Percentiles rank a stretch among this genome's conserved stretches.
Conservation (phyloP, 768 basidiomycete species). For the Daedalea quercina region DNA sequence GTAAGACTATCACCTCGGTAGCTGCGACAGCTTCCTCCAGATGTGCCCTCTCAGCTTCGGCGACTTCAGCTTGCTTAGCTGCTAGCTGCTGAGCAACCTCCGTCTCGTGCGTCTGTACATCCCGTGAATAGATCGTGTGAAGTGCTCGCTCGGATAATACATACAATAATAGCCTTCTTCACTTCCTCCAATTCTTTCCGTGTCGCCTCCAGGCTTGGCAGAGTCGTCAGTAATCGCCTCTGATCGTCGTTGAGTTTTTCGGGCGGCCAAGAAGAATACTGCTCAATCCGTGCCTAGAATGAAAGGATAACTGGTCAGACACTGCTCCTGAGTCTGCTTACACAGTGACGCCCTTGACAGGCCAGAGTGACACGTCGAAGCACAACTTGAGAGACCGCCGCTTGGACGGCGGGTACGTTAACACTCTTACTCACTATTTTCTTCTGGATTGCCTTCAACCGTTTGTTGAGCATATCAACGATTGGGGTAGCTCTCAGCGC, state of each 20-base stretch:
- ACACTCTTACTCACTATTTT: constrained; percentile 59
- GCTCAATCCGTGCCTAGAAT: constrained; percentile 60
- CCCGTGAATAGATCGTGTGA: neutral
- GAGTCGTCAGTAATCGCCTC: constrained; percentile 60
- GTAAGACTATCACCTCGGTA: constrained; percentile 39
- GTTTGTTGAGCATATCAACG: constrained; percentile 73
- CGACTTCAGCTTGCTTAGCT: constrained; percentile 47
- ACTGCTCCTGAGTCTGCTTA: neutral
- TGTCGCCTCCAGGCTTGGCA: constrained; percentile 70
- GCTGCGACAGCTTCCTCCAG: constrained; percentile 48
- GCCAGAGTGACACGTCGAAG: neutral
- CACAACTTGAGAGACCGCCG: neutral
- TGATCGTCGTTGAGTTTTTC: constrained; percentile 88
- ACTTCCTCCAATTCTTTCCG: constrained; percentile 81
- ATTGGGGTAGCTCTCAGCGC: constrained; percentile 65
- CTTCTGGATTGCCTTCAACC: constrained; percentile 70
- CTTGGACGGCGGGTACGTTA: too few relatives aligned
- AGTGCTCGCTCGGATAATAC: neutral
- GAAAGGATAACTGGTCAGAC: neutral
- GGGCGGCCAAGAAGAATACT: constrained; percentile 59
- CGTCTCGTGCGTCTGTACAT: constrained; percentile 45
- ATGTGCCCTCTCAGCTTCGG: constrained; percentile 48
- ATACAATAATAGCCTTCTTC: constrained; percentile 78
- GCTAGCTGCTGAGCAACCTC: constrained; percentile 53
- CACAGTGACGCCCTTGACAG: too few relatives aligned